Evolutionary conservation across 176 grass and related monocot genomes (phyloP), one percentile per base, ranked within the genome.

Genomic region (Juncus inflexus): DNA sequence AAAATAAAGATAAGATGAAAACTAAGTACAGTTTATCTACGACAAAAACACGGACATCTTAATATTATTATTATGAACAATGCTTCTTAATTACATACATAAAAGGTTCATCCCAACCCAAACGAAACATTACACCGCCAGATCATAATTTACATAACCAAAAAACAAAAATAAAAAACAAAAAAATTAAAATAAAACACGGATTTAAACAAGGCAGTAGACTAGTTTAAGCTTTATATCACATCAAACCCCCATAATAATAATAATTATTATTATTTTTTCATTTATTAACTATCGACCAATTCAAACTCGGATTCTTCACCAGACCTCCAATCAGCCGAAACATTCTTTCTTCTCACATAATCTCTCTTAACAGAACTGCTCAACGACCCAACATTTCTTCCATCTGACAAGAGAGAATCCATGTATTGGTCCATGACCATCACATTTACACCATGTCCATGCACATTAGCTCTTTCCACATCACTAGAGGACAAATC

Each of bases 371-470:
- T 67, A 3, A 90, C 70, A 0, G 86, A 86, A 39, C 88, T 86
- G 65, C 83, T 86, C 55, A 77, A 73, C 4, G 79, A 88, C 0
- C 52, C 69, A 9, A 77, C 52, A 37, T 68, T 77, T 39, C 66
- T 86, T 43, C 79, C 66, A 70, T 84, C 83, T 16, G 78, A 72
- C 5, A 99, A 73, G 6, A 99, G 83, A 0, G 89, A 86, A 67
- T 99, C 95, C 86, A 99, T 99, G 73, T 99, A 99, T 52, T 80
- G 87, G 77, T 99, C 95, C 86, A 99, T 73, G 63, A 99, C 80
- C 16, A 89, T 61, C 40, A 86, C 65, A 60, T 78, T 84, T 52
- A 73, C 42, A 42, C 78, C 84, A 68, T 79, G 78, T n/a, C 19
- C 75, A 0, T 9, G 43, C 43, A 47, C 4, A 6, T 47, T 47